Conservation (phyloP, 1,139 yeast genomes). For the Scheffersomyces lignicola region DNA sequence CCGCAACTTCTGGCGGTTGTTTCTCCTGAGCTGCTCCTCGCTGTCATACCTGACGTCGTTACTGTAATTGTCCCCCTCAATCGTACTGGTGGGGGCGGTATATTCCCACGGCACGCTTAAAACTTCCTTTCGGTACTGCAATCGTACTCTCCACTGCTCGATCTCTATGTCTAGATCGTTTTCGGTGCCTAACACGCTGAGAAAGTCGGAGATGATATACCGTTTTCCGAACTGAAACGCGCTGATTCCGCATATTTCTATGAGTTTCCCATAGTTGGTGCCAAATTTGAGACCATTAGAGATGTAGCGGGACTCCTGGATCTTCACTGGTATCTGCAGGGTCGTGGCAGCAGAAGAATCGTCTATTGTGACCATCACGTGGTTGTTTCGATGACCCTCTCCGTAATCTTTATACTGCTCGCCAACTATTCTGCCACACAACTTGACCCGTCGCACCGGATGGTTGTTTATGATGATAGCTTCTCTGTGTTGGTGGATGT, state of each 20-base stretch:
- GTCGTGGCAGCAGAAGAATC: constrained; percentile 14
- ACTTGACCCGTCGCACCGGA: constrained; percentile 15
- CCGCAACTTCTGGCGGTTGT: neutral
- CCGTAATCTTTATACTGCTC: constrained; percentile 12
- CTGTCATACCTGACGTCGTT: neutral
- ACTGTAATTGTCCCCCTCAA: constrained; percentile 1
- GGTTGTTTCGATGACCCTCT: constrained; percentile 6
- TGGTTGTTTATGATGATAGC: constrained; percentile 17
- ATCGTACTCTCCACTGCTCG: constrained; percentile 32
- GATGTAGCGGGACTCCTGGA: constrained; percentile 10
- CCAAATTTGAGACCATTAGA: constrained; percentile 12
- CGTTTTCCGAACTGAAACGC: constrained; percentile 4
- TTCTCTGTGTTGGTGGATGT: constrained; percentile 10
- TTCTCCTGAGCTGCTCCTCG: neutral
- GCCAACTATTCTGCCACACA: constrained; percentile 17
- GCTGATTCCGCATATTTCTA: constrained; percentile 14
- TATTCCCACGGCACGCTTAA: constrained; percentile 27
- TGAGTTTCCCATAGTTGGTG: constrained; percentile 16
- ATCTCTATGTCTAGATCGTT: constrained; percentile 24
- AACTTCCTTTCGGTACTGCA: constrained; percentile 21
- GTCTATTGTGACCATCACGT: constrained; percentile 14
- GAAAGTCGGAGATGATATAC: constrained; percentile 24
- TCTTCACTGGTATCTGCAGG: constrained; percentile 13
- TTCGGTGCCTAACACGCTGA: constrained; percentile 19
- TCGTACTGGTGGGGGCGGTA: constrained; percentile 11